Percentiles rank a stretch among this genome's conserved stretches.
Evolutionary conservation across 805 yeast species (phyloP).

Genomic region (Komagataella pseudopastoris): DNA sequence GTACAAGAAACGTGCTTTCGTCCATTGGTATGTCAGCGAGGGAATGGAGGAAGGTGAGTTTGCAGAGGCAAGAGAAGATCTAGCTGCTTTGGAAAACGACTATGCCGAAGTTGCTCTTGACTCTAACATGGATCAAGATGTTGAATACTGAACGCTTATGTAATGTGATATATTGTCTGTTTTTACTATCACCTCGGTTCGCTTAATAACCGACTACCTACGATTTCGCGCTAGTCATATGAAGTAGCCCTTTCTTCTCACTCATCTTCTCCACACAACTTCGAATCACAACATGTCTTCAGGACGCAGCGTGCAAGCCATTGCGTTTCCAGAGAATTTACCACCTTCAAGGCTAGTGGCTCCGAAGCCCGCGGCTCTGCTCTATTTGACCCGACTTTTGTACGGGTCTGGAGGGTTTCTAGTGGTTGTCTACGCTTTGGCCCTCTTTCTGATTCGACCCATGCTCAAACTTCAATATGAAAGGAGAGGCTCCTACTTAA

Average conservation of each 20-base stretch:
- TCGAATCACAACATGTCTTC: not conserved
- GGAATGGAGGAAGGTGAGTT: constrained; percentile 98
- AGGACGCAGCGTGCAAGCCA: not conserved
- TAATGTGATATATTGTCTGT: not conserved
- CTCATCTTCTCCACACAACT: not conserved
- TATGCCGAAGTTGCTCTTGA: constrained; percentile 39
- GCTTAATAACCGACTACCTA: not conserved
- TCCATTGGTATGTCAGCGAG: constrained; percentile 95
- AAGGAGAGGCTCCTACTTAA: constrained; percentile 22
- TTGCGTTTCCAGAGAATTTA: constrained; percentile 19
- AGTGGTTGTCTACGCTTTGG: constrained; percentile 15
- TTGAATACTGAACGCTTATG: not conserved
- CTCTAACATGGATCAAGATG: not conserved
- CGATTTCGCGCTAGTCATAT: not conserved
- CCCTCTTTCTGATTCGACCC: constrained; percentile 25
- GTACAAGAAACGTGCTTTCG: constrained; percentile 92
- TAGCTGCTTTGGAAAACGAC: constrained; percentile 87
- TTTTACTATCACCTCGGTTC: not conserved
- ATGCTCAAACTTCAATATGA: constrained; percentile 21
- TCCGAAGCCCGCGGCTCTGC: constrained; percentile 13
- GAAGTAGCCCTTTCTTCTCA: not conserved
- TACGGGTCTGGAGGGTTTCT: constrained; percentile 21
- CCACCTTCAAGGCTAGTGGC: constrained; percentile 2
- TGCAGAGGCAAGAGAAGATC: constrained; percentile 87
- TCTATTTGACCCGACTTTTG: constrained; percentile 15